Conservation (phyloP, 1,139 yeast species). For the Yamadazyma spencermartinsiae region DNA sequence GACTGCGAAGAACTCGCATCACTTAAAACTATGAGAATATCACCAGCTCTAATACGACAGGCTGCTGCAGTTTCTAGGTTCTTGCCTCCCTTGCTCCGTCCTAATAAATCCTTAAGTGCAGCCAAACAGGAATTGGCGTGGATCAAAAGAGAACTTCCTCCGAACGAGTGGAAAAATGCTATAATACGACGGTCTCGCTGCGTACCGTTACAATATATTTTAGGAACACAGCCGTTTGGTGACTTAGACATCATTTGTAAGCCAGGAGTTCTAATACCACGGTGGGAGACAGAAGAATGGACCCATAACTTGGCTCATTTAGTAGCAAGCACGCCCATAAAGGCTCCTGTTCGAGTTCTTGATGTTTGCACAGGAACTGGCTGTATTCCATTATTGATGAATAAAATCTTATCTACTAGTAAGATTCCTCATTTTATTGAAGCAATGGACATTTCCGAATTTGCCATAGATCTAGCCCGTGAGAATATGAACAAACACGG, state of each 20-base stretch:
- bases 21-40: conserved; percentile 22
- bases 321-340: conserved; percentile 16
- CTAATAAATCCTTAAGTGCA: conserved; percentile 26
- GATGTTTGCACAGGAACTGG: conserved; percentile 94
- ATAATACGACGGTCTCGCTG: conserved; percentile 40
- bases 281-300: conserved; percentile 99
- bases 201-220: conserved; percentile 78
- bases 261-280: conserved; percentile 75
- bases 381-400: conserved; percentile 66
- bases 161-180: conserved; percentile 35
- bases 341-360: conserved; percentile 31
- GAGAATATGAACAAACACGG: conserved; percentile 36
- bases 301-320: conserved; percentile 39
- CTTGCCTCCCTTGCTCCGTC: conserved; percentile 34
- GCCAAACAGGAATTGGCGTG: conserved; percentile 41
- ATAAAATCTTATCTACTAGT: conserved; percentile 27
- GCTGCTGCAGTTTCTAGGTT: conserved; percentile 26
- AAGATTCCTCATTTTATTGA: conserved; percentile 10
- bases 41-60: conserved; percentile 27
- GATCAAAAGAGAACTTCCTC: conserved; percentile 43
- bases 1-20: not conserved
- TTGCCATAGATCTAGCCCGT: conserved; percentile 52
- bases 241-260: conserved; percentile 57
- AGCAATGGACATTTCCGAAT: conserved; percentile 55
- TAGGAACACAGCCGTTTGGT: conserved; percentile 89